These are phyloP conservation scores for Dispira simplex DNA, from an alignment of 192 early-diverging fungal species.

Conservation along the genomic window DNA sequence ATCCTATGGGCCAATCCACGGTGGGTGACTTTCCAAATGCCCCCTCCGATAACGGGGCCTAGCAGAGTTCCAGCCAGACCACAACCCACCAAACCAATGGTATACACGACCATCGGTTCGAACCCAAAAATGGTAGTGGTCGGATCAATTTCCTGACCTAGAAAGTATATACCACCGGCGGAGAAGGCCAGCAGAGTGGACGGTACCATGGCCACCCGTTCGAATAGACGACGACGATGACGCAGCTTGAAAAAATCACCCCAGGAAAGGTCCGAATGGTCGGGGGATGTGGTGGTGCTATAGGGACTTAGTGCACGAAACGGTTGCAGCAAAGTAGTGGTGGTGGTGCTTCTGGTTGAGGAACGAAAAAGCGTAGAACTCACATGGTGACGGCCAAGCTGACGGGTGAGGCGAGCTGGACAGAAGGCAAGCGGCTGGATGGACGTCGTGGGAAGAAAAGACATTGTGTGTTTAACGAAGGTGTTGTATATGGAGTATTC, in stretches of 20 bases:
- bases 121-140: constrained; percentile 44
- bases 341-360: no score
- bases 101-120: constrained; percentile 44
- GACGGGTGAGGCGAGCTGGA: no score
- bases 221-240: constrained; percentile 40
- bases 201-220: constrained; percentile 38
- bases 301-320: no score
- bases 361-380: no score
- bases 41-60: constrained; percentile 47
- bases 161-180: constrained; percentile 35
- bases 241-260: constrained; percentile 48
- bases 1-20: constrained; percentile 19
- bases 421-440: no score
- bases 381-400: no score
- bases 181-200: constrained; percentile 30
- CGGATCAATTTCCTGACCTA: constrained; percentile 40
- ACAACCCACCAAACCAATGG: constrained; percentile 31
- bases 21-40: constrained; percentile 36
- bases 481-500: no score
- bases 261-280: constrained; percentile 26
- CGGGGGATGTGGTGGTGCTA: not conserved
- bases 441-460: no score
- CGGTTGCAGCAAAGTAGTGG: no score
- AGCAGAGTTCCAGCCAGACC: constrained; percentile 41
- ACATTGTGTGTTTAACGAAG: no score